phyloP scores from a whole-genome alignment of 2,329 filamentous ascomycete species.

The Ophiostoma sp. region DNA sequence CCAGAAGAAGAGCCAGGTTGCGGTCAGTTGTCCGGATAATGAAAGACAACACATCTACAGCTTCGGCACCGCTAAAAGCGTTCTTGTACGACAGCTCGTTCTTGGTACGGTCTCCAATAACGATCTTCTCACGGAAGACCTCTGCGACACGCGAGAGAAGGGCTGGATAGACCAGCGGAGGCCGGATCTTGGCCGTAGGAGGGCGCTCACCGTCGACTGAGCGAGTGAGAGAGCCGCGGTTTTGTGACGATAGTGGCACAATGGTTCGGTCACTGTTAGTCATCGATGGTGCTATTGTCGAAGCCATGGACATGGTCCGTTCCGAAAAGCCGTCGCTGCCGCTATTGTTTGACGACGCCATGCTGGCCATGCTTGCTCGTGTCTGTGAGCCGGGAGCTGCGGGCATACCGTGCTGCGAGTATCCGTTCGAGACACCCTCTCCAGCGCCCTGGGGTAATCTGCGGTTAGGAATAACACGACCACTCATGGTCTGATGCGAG shows the following conservation, averaged over 20 bases:
- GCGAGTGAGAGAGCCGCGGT: constrained; percentile 53
- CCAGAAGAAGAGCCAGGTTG: constrained; percentile 85
- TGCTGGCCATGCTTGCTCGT: constrained; percentile 46
- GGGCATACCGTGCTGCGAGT: constrained; percentile 35
- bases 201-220: constrained; percentile 52
- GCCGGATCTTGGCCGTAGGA: constrained; percentile 58
- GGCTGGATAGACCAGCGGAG: constrained; percentile 89
- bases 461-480: constrained; percentile 79
- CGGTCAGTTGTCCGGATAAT: constrained; percentile 97
- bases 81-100: constrained; percentile 97
- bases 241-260: constrained; percentile 26
- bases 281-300: constrained; percentile 65
- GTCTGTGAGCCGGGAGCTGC: constrained; percentile 44
- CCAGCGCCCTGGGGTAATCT: constrained; percentile 33
- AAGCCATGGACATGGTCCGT: constrained; percentile 88
- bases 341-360: constrained; percentile 21
- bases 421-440: constrained; percentile 34
- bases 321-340: constrained; percentile 32
- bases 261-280: constrained; percentile 51
- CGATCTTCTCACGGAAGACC: constrained; percentile 84
- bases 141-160: constrained; percentile 88
- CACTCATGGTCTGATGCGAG: constrained; percentile 88
- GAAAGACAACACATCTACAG: constrained; percentile 89
- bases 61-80: constrained; percentile 91
- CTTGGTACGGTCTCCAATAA: constrained; percentile 82